These are phyloP conservation scores for Arctium lappa DNA, from an alignment of 129 eudicot genomes.

Conservation along the genomic window DNA sequence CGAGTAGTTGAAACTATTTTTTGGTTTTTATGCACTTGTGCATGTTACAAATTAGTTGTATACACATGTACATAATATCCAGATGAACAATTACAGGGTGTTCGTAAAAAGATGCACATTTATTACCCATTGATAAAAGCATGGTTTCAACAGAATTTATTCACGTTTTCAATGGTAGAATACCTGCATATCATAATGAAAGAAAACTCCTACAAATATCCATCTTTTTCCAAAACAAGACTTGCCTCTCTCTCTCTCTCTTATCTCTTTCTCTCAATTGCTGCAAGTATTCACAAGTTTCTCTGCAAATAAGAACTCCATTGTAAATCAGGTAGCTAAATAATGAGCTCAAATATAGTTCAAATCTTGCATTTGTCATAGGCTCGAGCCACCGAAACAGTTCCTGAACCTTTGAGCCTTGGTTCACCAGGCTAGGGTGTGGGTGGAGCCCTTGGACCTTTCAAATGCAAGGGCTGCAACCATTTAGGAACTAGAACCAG, in stretches of 20 bases:
- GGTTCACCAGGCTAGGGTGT: not conserved
- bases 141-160: no score
- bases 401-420: constrained; percentile 1
- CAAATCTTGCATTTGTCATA: not conserved
- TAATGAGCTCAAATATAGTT: not conserved
- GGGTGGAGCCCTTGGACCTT: constrained; percentile 1
- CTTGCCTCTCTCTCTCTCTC: not conserved
- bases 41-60: no score
- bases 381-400: not conserved
- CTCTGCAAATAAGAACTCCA: not conserved
- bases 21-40: no score
- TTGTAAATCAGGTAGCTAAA: not conserved
- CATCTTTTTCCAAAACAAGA: constrained; percentile 4
- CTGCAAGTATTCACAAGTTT: not conserved
- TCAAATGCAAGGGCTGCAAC: not conserved
- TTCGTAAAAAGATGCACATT: no score
- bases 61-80: no score
- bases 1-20: no score
- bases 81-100: no score
- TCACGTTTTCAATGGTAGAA: no score
- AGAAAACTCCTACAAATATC: constrained; percentile 20
- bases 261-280: not conserved
- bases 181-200: not conserved
- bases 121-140: no score
- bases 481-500: not conserved